Conservation (phyloP, 352 stramenopile genomes). For the Pythium coloratum region DNA sequence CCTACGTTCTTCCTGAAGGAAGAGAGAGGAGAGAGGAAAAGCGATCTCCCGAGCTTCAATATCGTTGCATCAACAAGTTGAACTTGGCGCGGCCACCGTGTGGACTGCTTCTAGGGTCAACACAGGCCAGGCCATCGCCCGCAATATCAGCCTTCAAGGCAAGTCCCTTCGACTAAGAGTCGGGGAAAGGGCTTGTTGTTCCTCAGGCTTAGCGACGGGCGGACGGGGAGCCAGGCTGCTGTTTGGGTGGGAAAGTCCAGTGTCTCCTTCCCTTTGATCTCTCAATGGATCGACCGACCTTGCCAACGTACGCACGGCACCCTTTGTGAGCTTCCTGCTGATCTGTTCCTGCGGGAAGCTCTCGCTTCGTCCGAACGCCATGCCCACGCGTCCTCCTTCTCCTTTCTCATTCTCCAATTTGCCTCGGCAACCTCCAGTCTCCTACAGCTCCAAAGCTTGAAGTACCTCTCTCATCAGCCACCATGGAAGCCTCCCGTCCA, state of each 20-base stretch:
- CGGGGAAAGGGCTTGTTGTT: not conserved
- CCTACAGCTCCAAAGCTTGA: not conserved
- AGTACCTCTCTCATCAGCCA: not conserved
- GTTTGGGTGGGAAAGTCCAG: not conserved
- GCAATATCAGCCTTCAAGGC: not conserved
- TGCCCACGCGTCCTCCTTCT: not conserved
- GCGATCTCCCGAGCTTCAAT: constrained; percentile 2
- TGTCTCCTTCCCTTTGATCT: not conserved
- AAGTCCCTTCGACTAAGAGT: not conserved
- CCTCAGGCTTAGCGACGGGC: constrained; percentile 5
- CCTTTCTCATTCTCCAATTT: constrained; percentile 13
- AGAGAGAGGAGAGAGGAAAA: not conserved
- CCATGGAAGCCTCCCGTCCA: not conserved
- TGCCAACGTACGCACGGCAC: not conserved
- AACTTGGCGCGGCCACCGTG: not conserved
- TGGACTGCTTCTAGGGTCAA: not conserved
- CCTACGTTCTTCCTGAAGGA: constrained; percentile 2
- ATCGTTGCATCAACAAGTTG: constrained; percentile 13
- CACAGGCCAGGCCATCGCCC: not conserved
- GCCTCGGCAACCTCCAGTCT: not conserved
- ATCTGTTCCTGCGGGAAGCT: too few species aligned
- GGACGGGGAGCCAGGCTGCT: not conserved
- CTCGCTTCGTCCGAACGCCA: too few species aligned
- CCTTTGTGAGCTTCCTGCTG: too few species aligned
- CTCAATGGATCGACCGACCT: too few species aligned